These are phyloP conservation scores for Phytophthora brassicae DNA, from an alignment of 352 stramenopile species.

Conservation along the genomic window DNA sequence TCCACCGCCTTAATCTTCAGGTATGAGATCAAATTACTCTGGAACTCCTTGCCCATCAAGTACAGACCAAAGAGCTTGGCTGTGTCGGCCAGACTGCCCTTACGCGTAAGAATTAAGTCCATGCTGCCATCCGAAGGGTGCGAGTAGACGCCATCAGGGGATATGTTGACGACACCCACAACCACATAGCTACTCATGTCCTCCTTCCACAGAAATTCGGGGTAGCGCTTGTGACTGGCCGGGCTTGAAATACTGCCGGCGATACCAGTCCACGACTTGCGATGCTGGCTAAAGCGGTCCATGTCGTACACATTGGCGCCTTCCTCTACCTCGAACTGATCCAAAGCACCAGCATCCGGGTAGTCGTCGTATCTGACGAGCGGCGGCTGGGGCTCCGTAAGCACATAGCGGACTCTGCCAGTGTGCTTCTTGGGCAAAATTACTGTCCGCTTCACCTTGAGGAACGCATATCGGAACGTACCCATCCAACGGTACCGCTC, in stretches of 20 bases:
- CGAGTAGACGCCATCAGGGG: constrained; percentile 67
- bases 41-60: constrained; percentile 70
- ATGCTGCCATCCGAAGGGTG: constrained; percentile 81
- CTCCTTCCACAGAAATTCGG: constrained; percentile 60
- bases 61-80: constrained; percentile 63
- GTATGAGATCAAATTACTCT: constrained; percentile 74
- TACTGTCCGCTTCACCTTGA: constrained; percentile 74
- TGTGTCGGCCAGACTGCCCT: constrained; percentile 48
- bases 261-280: constrained; percentile 71
- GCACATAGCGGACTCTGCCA: constrained; percentile 66
- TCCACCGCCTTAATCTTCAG: constrained; percentile 79
- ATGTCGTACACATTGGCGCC: constrained; percentile 77
- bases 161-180: constrained; percentile 71
- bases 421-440: constrained; percentile 66
- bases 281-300: constrained; percentile 46
- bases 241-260: constrained; percentile 57
- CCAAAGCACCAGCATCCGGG: constrained; percentile 65
- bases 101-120: constrained; percentile 76
- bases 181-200: constrained; percentile 68
- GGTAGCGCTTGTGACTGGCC: constrained; percentile 62
- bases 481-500: constrained; percentile 83
- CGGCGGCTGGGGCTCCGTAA: constrained; percentile 60
- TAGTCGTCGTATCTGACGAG: constrained; percentile 78
- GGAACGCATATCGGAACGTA: constrained; percentile 68
- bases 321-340: constrained; percentile 85